Percentiles rank a stretch among this genome's conserved stretches.
Evolutionary conservation across 164 flowering plant genomes (phyloP).

Genomic region (Annona squamosa): DNA sequence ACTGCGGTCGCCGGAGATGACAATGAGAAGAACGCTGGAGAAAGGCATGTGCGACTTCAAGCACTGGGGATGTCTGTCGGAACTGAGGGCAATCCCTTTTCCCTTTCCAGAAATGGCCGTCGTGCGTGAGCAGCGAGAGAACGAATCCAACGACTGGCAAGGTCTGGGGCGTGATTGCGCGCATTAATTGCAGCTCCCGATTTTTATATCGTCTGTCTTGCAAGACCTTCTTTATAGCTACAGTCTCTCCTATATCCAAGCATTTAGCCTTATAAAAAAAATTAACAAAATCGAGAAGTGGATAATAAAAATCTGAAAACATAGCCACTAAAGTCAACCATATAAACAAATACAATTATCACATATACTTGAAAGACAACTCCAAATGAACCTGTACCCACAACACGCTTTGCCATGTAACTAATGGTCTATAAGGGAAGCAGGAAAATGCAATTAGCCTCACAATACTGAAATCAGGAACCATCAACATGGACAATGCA

Average conservation of each 20-base stretch:
- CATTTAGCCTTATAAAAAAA: slow-evolving; percentile 67
- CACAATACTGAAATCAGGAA: no score
- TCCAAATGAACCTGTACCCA: slow-evolving; percentile 95
- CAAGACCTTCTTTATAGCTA: slow-evolving; percentile 89
- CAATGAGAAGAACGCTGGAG: no score
- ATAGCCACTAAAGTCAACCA: not conserved
- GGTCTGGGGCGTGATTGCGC: no score
- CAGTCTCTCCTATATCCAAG: slow-evolving; percentile 86
- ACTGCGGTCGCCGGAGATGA: no score
- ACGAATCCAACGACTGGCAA: no score
- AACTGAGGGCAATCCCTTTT: no score
- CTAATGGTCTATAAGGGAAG: slow-evolving; percentile 65
- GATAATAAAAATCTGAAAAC: not conserved
- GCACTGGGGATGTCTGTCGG: no score
- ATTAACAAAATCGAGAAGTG: not conserved
- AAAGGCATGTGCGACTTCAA: no score
- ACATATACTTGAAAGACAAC: slow-evolving; percentile 40
- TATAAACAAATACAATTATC: not conserved
- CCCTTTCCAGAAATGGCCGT: no score
- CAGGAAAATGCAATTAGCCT: not conserved
- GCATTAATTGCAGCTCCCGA: slow-evolving; percentile 91
- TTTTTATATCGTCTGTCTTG: slow-evolving; percentile 92
- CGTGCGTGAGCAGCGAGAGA: no score
- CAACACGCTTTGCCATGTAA: slow-evolving; percentile 97
- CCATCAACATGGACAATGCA: no score